Conservation (phyloP, 2,329 filamentous ascomycete species). For the Aspergillus vadensis region DNA sequence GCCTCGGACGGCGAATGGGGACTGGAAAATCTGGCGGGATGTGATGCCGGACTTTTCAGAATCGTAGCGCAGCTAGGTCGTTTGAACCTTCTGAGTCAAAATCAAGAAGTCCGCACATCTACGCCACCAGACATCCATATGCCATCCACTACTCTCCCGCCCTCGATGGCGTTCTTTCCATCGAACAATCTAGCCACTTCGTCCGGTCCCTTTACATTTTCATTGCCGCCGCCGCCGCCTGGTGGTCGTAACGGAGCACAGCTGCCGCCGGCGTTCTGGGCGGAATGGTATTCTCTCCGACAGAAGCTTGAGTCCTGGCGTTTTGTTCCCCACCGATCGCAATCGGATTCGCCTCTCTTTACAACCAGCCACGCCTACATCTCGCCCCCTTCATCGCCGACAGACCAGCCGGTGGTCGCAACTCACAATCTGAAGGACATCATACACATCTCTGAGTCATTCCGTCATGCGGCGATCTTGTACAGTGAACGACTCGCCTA, state of each 20-base stretch:
- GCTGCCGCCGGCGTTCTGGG: slow-evolving; percentile 64
- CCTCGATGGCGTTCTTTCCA: slow-evolving; percentile 35
- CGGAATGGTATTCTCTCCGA: slow-evolving; percentile 80
- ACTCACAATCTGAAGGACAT: slow-evolving; percentile 71
- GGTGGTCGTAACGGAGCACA: slow-evolving; percentile 24
- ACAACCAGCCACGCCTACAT: slow-evolving; percentile 29
- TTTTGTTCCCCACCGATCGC: slow-evolving; percentile 54
- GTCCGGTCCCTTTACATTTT: slow-evolving; percentile 34
- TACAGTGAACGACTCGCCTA: slow-evolving; percentile 87
- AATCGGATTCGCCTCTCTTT: slow-evolving; percentile 19
- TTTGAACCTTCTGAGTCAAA: slow-evolving; percentile 80
- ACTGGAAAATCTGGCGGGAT: slow-evolving; percentile 82
- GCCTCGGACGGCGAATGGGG: slow-evolving; percentile 69
- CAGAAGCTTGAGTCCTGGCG: slow-evolving; percentile 78
- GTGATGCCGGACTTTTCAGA: slow-evolving; percentile 83
- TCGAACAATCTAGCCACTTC: slow-evolving; percentile 25
- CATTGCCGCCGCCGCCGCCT: slow-evolving; percentile 31
- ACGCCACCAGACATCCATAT: slow-evolving; percentile 16
- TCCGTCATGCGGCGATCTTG: slow-evolving; percentile 83
- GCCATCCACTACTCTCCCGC: slow-evolving; percentile 34
- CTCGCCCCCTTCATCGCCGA: slow-evolving; percentile 30
- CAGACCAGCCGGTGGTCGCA: slow-evolving; percentile 40
- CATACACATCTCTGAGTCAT: slow-evolving; percentile 81
- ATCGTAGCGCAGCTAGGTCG: slow-evolving; percentile 80
- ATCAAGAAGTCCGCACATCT: slow-evolving; percentile 42